These are phyloP conservation scores for Fusarium buxicola DNA, from an alignment of 2,329 filamentous ascomycete genomes.

Conservation along the genomic window DNA sequence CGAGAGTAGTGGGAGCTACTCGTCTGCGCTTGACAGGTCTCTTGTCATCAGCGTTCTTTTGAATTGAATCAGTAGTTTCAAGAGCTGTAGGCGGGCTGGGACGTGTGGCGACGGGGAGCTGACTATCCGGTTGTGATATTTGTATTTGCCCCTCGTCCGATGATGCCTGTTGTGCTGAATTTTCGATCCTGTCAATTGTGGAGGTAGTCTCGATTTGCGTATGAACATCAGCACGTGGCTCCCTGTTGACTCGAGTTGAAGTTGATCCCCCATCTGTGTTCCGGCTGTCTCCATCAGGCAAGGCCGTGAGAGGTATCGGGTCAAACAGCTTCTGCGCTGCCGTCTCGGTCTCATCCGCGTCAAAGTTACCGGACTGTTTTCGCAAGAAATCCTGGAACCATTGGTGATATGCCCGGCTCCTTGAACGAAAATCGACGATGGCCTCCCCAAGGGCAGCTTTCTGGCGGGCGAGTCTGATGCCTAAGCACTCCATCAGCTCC, in stretches of 20 bases:
- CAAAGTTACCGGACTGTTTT: conserved; percentile 27
- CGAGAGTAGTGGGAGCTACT: conserved; percentile 41
- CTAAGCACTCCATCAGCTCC: conserved; percentile 65
- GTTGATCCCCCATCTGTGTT: not conserved
- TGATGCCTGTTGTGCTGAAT: not conserved
- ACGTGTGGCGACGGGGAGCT: not conserved
- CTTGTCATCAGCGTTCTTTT: conserved; percentile 9
- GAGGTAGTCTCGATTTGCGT: not conserved
- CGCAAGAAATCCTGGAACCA: conserved; percentile 45
- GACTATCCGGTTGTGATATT: not conserved
- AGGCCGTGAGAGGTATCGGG: not conserved
- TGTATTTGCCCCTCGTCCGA: not conserved
- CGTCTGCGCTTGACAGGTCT: conserved; percentile 45
- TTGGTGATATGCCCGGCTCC: conserved; percentile 61
- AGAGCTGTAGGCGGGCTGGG: not conserved
- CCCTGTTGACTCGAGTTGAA: not conserved
- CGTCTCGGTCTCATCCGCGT: conserved; percentile 15
- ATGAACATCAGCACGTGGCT: not conserved
- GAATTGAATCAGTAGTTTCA: not conserved
- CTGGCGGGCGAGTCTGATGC: conserved; percentile 68
- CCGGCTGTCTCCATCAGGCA: conserved; percentile 2
- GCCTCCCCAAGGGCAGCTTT: conserved; percentile 68
- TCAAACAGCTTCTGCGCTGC: not conserved
- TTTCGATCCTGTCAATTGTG: not conserved
- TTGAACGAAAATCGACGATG: conserved; percentile 65